These are phyloP conservation scores for Syzygium aromaticum DNA, from an alignment of 345 rosid genomes.

Conservation along the genomic window DNA sequence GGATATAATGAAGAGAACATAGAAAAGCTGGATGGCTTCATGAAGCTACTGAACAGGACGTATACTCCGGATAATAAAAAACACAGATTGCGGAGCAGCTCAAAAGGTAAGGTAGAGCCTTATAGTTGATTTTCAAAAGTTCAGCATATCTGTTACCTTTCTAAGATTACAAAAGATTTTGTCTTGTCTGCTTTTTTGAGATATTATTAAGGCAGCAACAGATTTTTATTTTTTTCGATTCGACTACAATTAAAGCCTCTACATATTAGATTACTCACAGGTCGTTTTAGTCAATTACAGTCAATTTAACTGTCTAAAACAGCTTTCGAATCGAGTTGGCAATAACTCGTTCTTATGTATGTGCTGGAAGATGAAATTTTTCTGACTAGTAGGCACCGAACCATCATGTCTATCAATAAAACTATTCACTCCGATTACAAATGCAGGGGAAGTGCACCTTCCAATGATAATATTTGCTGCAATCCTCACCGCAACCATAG, in stretches of 20 bases:
- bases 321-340: background rate
- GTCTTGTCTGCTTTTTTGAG: background rate
- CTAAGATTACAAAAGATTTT: background rate
- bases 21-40: background rate
- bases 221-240: background rate
- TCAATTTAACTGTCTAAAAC: too few relatives aligned
- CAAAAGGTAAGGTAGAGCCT: background rate
- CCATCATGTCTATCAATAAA: too few relatives aligned
- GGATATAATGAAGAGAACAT: background rate
- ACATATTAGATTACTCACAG: background rate
- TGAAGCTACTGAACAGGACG: background rate
- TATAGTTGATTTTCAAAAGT: background rate
- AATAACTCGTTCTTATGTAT: background rate
- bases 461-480: too few relatives aligned
- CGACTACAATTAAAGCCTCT: background rate
- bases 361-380: background rate
- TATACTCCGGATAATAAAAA: background rate
- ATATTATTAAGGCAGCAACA: background rate
- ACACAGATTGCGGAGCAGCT: background rate
- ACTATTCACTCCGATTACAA: too few relatives aligned
- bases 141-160: background rate
- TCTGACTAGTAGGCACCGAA: background rate
- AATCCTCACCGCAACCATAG: too few relatives aligned
- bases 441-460: too few relatives aligned
- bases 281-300: background rate